Conservation (phyloP, 2,329 filamentous ascomycete genomes). For the Cercospora sesami region DNA sequence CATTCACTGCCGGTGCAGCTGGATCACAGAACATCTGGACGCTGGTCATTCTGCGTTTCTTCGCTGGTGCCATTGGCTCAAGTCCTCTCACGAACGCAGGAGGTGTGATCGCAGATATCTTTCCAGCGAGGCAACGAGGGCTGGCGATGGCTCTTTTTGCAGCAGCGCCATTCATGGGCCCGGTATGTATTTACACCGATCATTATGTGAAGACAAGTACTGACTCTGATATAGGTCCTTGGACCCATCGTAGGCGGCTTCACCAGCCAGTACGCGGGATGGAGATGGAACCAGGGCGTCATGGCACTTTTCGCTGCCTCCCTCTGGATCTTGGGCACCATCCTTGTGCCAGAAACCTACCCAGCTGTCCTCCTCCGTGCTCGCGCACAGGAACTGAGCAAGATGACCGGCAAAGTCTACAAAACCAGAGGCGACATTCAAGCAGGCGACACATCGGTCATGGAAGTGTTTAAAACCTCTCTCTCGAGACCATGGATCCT, state of each 20-base stretch:
- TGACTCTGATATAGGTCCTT: constrained; percentile 30
- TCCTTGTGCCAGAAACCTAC: constrained; percentile 62
- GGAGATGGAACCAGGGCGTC: constrained; percentile 68
- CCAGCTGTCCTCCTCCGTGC: constrained; percentile 57
- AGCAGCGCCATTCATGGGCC: constrained; percentile 65
- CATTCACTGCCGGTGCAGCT: constrained; percentile 46
- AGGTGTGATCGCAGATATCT: constrained; percentile 52
- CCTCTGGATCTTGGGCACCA: constrained; percentile 56
- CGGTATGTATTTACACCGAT: constrained; percentile 14
- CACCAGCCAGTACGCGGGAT: constrained; percentile 61
- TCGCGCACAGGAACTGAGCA: constrained; percentile 54
- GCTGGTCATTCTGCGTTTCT: constrained; percentile 49
- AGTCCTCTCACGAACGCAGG: constrained; percentile 49
- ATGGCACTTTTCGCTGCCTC: constrained; percentile 63
- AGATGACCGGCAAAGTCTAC: constrained; percentile 57
- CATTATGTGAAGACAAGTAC: neutral
- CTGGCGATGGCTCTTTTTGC: constrained; percentile 64
- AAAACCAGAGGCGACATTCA: constrained; percentile 48
- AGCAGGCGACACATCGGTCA: constrained; percentile 40
- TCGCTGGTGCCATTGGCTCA: constrained; percentile 48
- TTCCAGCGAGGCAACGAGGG: constrained; percentile 44
- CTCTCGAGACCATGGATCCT: constrained; percentile 67
- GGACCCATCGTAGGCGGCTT: constrained; percentile 68
- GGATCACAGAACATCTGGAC: constrained; percentile 48
- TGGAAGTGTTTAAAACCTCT: constrained; percentile 53